phyloP scores from a whole-genome alignment of 2,329 filamentous ascomycete species.

The Cladosporium sp. region DNA sequence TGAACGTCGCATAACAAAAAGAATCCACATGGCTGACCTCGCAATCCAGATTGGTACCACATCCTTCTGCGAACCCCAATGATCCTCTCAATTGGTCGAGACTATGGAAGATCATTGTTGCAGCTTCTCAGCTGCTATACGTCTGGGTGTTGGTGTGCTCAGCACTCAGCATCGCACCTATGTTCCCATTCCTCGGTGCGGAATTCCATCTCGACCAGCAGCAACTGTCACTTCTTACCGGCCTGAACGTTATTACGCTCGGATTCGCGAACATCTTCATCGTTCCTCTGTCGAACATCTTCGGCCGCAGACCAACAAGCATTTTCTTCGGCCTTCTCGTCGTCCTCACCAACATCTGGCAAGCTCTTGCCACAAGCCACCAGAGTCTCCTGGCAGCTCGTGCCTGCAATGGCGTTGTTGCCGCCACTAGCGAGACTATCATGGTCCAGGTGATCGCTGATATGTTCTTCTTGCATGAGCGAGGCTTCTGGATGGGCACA shows the following conservation, averaged over 20 bases:
- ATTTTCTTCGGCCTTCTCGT: conserved; percentile 38
- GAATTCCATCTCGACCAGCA: conserved; percentile 39
- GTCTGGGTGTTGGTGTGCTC: conserved; percentile 41
- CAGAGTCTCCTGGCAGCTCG: conserved; percentile 40
- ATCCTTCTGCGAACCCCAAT: conserved; percentile 21
- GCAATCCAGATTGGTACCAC: conserved; percentile 23
- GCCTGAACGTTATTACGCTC: conserved; percentile 41
- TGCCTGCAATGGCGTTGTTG: conserved; percentile 39
- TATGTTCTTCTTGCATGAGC: conserved; percentile 23
- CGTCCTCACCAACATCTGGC: conserved; percentile 40
- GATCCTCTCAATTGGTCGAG: conserved; percentile 28
- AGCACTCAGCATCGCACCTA: conserved; percentile 40
- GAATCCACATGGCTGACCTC: background rate
- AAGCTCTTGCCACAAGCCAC: conserved; percentile 40
- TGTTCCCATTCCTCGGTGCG: conserved; percentile 39
- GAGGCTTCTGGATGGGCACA: conserved; percentile 20
- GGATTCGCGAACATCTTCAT: conserved; percentile 43
- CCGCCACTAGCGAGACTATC: conserved; percentile 41
- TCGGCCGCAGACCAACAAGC: conserved; percentile 37
- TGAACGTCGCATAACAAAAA: background rate
- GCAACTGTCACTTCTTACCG: conserved; percentile 38
- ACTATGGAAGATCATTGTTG: conserved; percentile 30
- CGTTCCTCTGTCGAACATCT: conserved; percentile 42
- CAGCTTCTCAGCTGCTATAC: conserved; percentile 37
- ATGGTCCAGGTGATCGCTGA: conserved; percentile 42